Percentiles rank a stretch among this genome's conserved stretches.
Conservation (phyloP, 2,329 filamentous ascomycete species). For the Fusarium nurragi region DNA sequence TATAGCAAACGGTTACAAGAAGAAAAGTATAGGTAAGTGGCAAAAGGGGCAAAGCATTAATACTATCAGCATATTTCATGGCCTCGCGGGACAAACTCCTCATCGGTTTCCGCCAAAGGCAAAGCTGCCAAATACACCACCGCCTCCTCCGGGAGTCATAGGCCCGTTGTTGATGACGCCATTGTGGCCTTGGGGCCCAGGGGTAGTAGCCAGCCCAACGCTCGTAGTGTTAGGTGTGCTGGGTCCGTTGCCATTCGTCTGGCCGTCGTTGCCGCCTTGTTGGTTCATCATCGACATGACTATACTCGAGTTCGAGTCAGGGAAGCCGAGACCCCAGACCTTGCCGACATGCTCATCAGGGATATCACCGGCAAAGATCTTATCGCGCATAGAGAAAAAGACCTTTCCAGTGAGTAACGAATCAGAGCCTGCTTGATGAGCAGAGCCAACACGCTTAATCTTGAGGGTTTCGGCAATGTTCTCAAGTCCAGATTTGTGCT, state of each 20-base stretch:
- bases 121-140: constrained; percentile 81
- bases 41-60: constrained; percentile 14
- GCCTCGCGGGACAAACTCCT: constrained; percentile 5
- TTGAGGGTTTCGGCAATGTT: constrained; percentile 94
- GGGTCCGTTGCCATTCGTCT: constrained; percentile 56
- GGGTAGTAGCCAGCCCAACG: constrained; percentile 59
- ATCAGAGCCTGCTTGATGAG: constrained; percentile 94
- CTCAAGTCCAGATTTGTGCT: constrained; percentile 90
- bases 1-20: constrained; percentile 8
- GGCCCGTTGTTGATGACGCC: constrained; percentile 69
- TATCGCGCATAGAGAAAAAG: constrained; percentile 91
- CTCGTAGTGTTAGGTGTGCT: constrained; percentile 75
- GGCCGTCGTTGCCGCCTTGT: constrained; percentile 46
- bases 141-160: constrained; percentile 80
- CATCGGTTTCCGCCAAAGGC: constrained; percentile 59
- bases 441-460: constrained; percentile 85
- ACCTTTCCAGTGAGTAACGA: constrained; percentile 92
- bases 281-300: constrained; percentile 50
- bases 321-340: constrained; percentile 89
- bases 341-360: constrained; percentile 86
- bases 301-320: constrained; percentile 67
- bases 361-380: constrained; percentile 85
- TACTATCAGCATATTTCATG: constrained; percentile 26
- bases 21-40: constrained; percentile 1
- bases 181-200: constrained; percentile 61